These are phyloP conservation scores for Graphilbum ipis-grandicollis DNA, from an alignment of 2,329 filamentous ascomycete genomes.

Conservation along the genomic window DNA sequence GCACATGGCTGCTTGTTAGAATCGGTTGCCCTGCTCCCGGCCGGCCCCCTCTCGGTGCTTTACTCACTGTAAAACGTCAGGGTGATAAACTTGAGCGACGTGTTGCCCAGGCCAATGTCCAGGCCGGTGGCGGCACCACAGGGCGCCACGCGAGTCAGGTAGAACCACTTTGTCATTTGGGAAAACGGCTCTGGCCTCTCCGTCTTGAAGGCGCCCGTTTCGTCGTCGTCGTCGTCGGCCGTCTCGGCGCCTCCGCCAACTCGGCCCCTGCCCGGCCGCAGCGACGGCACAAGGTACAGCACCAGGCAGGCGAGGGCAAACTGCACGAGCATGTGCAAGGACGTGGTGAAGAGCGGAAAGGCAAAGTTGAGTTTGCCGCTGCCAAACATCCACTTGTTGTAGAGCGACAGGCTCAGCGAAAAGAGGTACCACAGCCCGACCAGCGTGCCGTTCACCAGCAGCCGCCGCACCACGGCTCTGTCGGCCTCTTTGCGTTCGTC, in stretches of 20 bases:
- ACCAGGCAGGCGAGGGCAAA: conserved; percentile 64
- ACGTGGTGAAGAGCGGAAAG: conserved; percentile 89
- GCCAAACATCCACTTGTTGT: conserved; percentile 99
- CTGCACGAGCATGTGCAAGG: conserved; percentile 89
- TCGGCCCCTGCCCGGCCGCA: conserved; percentile 42
- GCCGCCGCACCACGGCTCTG: conserved; percentile 48
- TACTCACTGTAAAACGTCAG: conserved; percentile 85
- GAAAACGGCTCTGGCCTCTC: conserved; percentile 35
- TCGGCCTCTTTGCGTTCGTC: conserved; percentile 63
- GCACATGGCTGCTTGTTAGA: conserved; percentile 82
- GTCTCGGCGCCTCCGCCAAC: background rate
- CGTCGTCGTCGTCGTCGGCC: conserved; percentile 17
- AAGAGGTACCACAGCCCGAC: conserved; percentile 83
- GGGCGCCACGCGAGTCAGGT: conserved; percentile 77
- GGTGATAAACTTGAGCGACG: conserved; percentile 87
- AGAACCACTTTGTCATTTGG: conserved; percentile 71
- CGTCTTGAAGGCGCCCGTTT: conserved; percentile 28
- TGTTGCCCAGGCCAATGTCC: conserved; percentile 92
- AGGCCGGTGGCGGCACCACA: conserved; percentile 86
- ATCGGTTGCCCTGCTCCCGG: too few relatives aligned
- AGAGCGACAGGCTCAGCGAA: conserved; percentile 83
- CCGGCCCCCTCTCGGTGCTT: too few relatives aligned
- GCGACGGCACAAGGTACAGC: conserved; percentile 63
- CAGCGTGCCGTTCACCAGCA: conserved; percentile 60
- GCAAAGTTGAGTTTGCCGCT: conserved; percentile 71